A percentile compares a stretch with the other conserved stretches of the same genome.
Conservation (phyloP, 2,329 filamentous ascomycete genomes). For the Fusarium vanettenii region DNA sequence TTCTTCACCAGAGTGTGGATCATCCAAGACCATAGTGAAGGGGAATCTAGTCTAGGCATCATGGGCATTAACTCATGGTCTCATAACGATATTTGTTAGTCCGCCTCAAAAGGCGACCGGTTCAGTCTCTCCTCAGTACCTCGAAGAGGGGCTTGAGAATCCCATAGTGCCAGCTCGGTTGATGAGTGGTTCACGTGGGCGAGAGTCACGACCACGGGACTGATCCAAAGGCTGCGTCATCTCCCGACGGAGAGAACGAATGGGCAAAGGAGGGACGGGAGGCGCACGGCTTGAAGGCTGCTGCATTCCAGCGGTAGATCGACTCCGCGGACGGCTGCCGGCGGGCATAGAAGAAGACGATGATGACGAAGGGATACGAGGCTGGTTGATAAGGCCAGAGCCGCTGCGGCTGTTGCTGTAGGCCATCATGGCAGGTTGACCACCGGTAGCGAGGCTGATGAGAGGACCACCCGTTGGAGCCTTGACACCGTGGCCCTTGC, state of each 20-base stretch:
- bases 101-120: neutral
- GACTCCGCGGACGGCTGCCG: slow-evolving; percentile 40
- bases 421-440: slow-evolving; percentile 17
- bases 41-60: slow-evolving; percentile 14
- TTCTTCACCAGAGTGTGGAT: neutral
- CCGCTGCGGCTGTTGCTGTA: slow-evolving; percentile 13
- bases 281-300: slow-evolving; percentile 30
- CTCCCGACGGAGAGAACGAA: slow-evolving; percentile 44
- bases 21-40: neutral
- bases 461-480: slow-evolving; percentile 55
- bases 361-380: slow-evolving; percentile 19
- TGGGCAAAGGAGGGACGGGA: slow-evolving; percentile 43
- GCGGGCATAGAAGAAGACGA: slow-evolving; percentile 29
- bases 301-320: slow-evolving; percentile 37
- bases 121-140: slow-evolving; percentile 15
- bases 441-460: slow-evolving; percentile 58
- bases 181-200: slow-evolving; percentile 47
- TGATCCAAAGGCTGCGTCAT: slow-evolving; percentile 35
- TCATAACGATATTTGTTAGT: slow-evolving; percentile 21
- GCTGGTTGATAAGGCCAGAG: slow-evolving; percentile 34
- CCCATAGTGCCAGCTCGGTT: slow-evolving; percentile 44
- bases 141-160: slow-evolving; percentile 15
- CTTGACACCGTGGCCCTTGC: slow-evolving; percentile 62
- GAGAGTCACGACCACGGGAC: slow-evolving; percentile 41
- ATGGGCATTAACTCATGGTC: slow-evolving; percentile 34